Conservation (phyloP, 2,329 filamentous ascomycete species). For the Eurotiales sp. region DNA sequence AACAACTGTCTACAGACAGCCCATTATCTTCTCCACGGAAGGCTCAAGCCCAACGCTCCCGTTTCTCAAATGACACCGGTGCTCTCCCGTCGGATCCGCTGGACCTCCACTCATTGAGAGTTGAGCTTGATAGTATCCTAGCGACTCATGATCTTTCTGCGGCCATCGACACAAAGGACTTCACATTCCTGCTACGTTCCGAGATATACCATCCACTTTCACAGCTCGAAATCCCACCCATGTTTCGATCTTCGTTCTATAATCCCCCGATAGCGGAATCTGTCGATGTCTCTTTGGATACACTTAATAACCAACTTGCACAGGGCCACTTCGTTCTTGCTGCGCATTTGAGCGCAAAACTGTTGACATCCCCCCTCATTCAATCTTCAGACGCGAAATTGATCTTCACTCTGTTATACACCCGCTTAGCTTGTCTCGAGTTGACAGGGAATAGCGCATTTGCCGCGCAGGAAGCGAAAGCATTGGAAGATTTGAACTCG, state of each 20-base stretch:
- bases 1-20: slow-evolving; percentile 20
- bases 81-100: slow-evolving; percentile 31
- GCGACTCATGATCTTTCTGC: slow-evolving; percentile 32
- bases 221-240: slow-evolving; percentile 53
- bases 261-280: slow-evolving; percentile 62
- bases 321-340: slow-evolving; percentile 76
- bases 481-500: slow-evolving; percentile 60
- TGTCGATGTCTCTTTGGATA: slow-evolving; percentile 30
- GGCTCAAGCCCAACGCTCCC: slow-evolving; percentile 14
- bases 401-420: slow-evolving; percentile 77
- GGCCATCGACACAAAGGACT: slow-evolving; percentile 64
- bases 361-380: slow-evolving; percentile 41
- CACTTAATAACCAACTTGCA: slow-evolving; percentile 63
- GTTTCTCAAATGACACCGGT: slow-evolving; percentile 19
- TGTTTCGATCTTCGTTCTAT: slow-evolving; percentile 67
- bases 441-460: slow-evolving; percentile 69
- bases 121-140: slow-evolving; percentile 20
- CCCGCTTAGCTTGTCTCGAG: slow-evolving; percentile 75
- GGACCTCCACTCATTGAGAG: slow-evolving; percentile 22
- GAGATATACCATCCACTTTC: slow-evolving; percentile 81
- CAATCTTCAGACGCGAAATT: slow-evolving; percentile 52
- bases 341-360: slow-evolving; percentile 50
- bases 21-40: slow-evolving; percentile 13
- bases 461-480: slow-evolving; percentile 62
- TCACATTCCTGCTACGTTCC: slow-evolving; percentile 73